These are phyloP conservation scores for Paramyrothecium sp. DNA, from an alignment of 2,329 filamentous ascomycete species.

Conservation along the genomic window DNA sequence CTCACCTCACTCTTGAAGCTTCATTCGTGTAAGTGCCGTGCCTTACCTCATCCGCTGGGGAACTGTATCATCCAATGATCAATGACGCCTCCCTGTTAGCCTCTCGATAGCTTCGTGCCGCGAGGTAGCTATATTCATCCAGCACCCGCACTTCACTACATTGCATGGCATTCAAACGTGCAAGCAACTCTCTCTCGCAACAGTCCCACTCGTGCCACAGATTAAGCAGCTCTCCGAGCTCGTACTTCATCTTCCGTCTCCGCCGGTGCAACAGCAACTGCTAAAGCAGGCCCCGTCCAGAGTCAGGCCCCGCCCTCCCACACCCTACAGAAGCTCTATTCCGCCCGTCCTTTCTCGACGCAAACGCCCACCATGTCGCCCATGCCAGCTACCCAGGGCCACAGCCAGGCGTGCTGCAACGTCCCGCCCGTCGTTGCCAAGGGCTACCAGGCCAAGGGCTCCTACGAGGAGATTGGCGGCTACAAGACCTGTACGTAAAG, in stretches of 20 bases:
- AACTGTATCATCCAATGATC: neutral
- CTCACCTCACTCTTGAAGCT: neutral
- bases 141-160: too few relatives aligned
- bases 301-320: neutral
- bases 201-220: too few relatives aligned
- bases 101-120: neutral
- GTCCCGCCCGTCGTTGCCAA: conserved; percentile 56
- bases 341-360: neutral
- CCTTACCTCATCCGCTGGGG: neutral
- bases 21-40: neutral
- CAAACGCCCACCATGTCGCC: conserved; percentile 39
- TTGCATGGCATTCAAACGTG: too few relatives aligned
- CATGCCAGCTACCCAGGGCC: conserved; percentile 50
- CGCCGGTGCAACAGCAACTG: neutral
- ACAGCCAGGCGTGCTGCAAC: conserved; percentile 57
- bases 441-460: conserved; percentile 54
- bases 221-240: neutral
- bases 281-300: neutral
- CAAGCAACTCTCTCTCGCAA: too few relatives aligned
- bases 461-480: conserved; percentile 54
- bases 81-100: neutral
- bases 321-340: too few relatives aligned
- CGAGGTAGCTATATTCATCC: too few relatives aligned
- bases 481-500: conserved; percentile 46
- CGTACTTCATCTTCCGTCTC: neutral